A percentile compares a stretch with the other conserved stretches of the same genome.
Conservation (phyloP, 2,329 filamentous ascomycete genomes). For the Paecilomyces fulvus region DNA sequence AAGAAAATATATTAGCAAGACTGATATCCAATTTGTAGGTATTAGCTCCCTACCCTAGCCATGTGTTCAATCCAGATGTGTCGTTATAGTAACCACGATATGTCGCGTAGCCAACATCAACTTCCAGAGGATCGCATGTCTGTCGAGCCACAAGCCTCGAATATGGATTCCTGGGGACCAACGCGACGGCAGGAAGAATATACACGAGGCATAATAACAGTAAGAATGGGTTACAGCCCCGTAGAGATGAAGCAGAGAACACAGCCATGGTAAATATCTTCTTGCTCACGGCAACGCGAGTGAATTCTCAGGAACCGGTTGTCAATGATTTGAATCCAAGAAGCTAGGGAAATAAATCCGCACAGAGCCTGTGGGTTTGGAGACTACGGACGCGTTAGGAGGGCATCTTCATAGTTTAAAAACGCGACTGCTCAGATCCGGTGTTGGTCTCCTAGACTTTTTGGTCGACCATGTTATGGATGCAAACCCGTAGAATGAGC, state of each 20-base stretch:
- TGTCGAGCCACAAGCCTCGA: neutral
- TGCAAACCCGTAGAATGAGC: neutral
- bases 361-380: neutral
- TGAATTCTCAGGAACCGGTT: neutral
- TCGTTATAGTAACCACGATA: slow-evolving; percentile 37
- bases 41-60: slow-evolving; percentile 31
- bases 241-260: neutral
- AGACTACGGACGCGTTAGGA: neutral
- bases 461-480: neutral
- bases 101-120: slow-evolving; percentile 39
- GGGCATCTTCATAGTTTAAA: neutral
- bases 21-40: neutral
- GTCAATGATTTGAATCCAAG: neutral
- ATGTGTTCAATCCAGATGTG: slow-evolving; percentile 34
- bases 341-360: neutral
- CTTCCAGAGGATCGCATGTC: slow-evolving; percentile 12
- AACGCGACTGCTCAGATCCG: neutral
- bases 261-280: neutral
- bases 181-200: neutral
- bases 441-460: neutral
- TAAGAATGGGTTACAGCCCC: neutral
- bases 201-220: neutral
- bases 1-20: neutral
- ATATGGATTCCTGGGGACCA: neutral
- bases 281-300: neutral